Evolutionary conservation across 1,284 basidiomycete species (phyloP), one percentile per base, ranked within the genome.

Genomic region (Exobasidium cylindrosporum): DNA sequence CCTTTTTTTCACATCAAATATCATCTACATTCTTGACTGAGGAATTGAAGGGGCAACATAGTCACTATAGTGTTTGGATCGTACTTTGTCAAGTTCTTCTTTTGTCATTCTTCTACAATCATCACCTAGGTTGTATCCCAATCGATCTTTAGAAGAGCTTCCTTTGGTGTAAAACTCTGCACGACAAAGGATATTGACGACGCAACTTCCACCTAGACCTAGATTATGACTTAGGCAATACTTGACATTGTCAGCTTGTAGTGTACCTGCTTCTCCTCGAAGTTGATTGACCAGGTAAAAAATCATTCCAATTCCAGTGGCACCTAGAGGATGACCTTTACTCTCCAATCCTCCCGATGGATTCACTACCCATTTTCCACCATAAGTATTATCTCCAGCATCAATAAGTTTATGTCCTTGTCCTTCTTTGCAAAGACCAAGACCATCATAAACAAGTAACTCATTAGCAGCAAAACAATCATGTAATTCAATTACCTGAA

Each of bases 231-330:
- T 86, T 11, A 93, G 83, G 1, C 88, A 90, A 69, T 86, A 88
- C 77, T 91, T 89, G 7, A 89, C 89, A 55, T 87, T 86, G 68
- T 89, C 87, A 83, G 40, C 87, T 86, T 10, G 87, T 85, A 13
- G 68, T 1, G 55, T 62, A 44, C 79, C 79, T 6, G 64, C 77
- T 66, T 81, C 78, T 50, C 74, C 76, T 23, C 72, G 69, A 7
- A 68, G 83, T 86, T 68, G 78, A 87, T 69, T 89, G 67, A 87
- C 85, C 66, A 92, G 89, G 77, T 90, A 92, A 79, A 90, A 91
- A 76, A 90, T 88, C 89, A 91, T 92, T 35, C 89, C 90, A 17
- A 92, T 81, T 1, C 91, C 91, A 6, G 89, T 91, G 1, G 90
- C 91, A 47, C 91, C 90, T 23, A 92, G 83, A 2, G 90, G 90